Percentiles rank a stretch among this genome's conserved stretches.
These are phyloP conservation scores for Cucurbita argyrosperma DNA, from an alignment of 306 rosid genomes.

Conservation along the genomic window DNA sequence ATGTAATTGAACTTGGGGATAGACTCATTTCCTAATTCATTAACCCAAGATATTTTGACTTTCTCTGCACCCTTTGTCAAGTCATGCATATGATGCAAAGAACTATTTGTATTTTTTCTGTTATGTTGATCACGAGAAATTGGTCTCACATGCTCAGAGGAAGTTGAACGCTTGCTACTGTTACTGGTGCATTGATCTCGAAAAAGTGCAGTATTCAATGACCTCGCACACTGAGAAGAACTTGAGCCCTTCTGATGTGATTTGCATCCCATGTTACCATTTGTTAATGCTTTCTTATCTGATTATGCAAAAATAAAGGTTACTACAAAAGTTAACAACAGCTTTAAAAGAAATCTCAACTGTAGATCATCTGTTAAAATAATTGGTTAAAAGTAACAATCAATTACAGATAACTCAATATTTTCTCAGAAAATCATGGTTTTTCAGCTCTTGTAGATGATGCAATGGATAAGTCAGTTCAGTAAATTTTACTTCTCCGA, in stretches of 20 bases:
- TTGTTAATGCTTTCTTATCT: neutral
- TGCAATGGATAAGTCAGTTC: neutral
- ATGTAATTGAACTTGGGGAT: slow-evolving; percentile 68
- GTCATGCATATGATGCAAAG: slow-evolving; percentile 22
- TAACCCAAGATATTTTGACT: slow-evolving; percentile 43
- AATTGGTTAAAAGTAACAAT: neutral
- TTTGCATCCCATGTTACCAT: neutral
- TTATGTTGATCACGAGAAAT: slow-evolving; percentile 7
- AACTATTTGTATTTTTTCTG: slow-evolving; percentile 11
- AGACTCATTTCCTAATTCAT: slow-evolving; percentile 34
- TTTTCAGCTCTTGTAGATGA: neutral
- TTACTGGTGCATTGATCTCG: slow-evolving; percentile 1
- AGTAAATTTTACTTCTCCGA: neutral
- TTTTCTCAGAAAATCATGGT: neutral
- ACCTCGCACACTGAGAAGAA: slow-evolving; percentile 2
- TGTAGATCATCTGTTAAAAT: neutral
- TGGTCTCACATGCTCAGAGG: slow-evolving; percentile 7
- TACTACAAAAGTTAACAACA: neutral
- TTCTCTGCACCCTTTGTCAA: slow-evolving; percentile 67
- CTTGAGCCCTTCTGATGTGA: neutral
- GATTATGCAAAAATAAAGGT: neutral
- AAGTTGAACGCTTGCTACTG: slow-evolving; percentile 8
- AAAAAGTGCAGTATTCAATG: neutral
- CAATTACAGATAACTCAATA: neutral
- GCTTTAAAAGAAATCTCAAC: neutral